These are phyloP conservation scores for Spathaspora boniae DNA, from an alignment of 805 yeast species.

Conservation along the genomic window DNA sequence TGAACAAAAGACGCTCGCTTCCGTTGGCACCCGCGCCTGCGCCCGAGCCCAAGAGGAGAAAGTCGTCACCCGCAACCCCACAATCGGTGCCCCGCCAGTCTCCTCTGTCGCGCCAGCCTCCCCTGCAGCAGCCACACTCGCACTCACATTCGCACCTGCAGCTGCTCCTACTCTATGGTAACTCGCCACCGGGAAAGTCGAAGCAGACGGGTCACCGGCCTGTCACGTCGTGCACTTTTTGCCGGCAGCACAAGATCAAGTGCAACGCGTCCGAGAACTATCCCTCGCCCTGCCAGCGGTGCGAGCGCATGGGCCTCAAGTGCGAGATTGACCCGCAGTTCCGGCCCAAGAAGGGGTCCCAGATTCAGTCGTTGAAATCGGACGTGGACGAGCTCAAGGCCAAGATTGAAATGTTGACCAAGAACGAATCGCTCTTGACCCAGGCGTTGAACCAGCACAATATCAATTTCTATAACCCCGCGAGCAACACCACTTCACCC, in stretches of 20 bases:
- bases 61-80: not conserved
- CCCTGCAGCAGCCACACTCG: not conserved
- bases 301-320: constrained; percentile 71
- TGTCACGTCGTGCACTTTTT: constrained; percentile 89
- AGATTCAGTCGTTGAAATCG: constrained; percentile 75
- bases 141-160: not conserved
- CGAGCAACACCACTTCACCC: constrained; percentile 12
- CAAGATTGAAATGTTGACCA: constrained; percentile 60
- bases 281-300: constrained; percentile 79
- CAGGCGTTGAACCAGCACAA: constrained; percentile 54
- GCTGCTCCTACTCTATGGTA: not conserved
- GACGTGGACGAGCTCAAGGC: constrained; percentile 80
- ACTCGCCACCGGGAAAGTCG: constrained; percentile 10
- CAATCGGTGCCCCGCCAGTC: not conserved
- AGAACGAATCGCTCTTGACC: constrained; percentile 65
- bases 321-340: constrained; percentile 92
- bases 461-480: constrained; percentile 24
- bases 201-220: constrained; percentile 63
- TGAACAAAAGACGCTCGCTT: too few relatives aligned
- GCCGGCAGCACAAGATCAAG: constrained; percentile 90
- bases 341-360: constrained; percentile 88
- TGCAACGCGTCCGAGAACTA: constrained; percentile 85
- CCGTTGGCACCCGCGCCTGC: too few relatives aligned
- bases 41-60: constrained; percentile 1
- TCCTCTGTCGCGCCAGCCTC: too few relatives aligned